Base-by-base conservation (phyloP, 768 basidiomycete species). In the Suillus fuscotomentosus region DNA sequence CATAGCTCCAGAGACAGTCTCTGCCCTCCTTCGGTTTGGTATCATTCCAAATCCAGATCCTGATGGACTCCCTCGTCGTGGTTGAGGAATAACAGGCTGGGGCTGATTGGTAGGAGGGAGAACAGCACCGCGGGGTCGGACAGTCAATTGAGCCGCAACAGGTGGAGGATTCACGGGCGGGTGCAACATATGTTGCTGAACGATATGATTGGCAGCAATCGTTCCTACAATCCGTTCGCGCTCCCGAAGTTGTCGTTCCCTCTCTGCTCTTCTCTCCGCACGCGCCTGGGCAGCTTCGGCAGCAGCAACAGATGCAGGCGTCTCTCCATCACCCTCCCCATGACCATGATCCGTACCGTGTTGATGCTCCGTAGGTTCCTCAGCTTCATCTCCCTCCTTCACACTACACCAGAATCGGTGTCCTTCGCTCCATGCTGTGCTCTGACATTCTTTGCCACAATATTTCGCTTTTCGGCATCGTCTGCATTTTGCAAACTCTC, bases 381-480 rank as follows among this genome's bases (percentile, higher is more conserved):
- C 77, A 0, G 74, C 75, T 20, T 86, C 83, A 11, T 84, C 84
- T 10, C 77, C 80, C 31, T 86, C 85, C 61, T 83, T 83, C 13
- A 87, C 90, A 65, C 86, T 89, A 71, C 93, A 96, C 95, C 95
- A 96, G 73, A 96, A 98, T 63, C 96, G 82, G 75, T 98, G 96
- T 0, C 97, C 96, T 70, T 96, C 95, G 67, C 91, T 91, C 96
- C 95, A 98, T 1, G 96, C 97, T 20, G 89, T 92, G 68, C 92
- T 94, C 80, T 97, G 96, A 72, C 96, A 99, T 69, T 95, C 92
- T 76, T 98, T 98, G 31, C 94, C 94, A 71, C 97, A 99, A 75
- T 99, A 99, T 76, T 99, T 99, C 11, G 97, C 97, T 77, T 99
- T 97, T 69, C 97, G 79, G 78, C 97, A 99, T 68, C 97, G 81